phyloP scores from a whole-genome alignment of 495 filamentous ascomycete genomes.

The Neurospora terricola region DNA sequence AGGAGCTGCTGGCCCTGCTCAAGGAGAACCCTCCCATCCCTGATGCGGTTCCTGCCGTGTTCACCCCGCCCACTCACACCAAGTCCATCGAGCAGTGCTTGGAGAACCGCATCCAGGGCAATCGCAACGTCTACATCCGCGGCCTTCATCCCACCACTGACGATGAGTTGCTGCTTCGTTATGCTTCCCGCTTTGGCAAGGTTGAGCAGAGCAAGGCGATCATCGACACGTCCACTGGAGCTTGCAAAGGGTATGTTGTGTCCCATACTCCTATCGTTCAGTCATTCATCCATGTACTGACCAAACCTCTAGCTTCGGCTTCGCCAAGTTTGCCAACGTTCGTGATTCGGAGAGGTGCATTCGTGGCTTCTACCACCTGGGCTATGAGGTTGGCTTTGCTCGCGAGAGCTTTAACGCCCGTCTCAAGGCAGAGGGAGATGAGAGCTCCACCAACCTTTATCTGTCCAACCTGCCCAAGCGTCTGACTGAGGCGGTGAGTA shows the following conservation, averaged over 20 bases:
- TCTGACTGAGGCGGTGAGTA: slow-evolving; percentile 74
- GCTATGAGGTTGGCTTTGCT: slow-evolving; percentile 95
- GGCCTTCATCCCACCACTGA: slow-evolving; percentile 90
- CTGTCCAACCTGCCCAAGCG: slow-evolving; percentile 87
- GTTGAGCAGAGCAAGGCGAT: slow-evolving; percentile 96
- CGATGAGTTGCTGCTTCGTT: slow-evolving; percentile 75
- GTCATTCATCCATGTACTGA: slow-evolving; percentile 5
- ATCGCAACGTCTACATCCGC: slow-evolving; percentile 94
- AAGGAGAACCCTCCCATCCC: slow-evolving; percentile 73
- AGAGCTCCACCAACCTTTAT: slow-evolving; percentile 85
- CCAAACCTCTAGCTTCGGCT: slow-evolving; percentile 64
- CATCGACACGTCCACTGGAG: slow-evolving; percentile 79
- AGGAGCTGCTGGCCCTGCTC: slow-evolving; percentile 61
- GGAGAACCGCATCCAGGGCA: slow-evolving; percentile 74
- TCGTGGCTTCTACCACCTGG: slow-evolving; percentile 83
- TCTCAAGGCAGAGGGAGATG: slow-evolving; percentile 84
- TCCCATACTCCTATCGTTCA: neutral
- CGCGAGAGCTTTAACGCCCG: slow-evolving; percentile 92
- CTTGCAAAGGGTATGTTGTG: slow-evolving; percentile 79
- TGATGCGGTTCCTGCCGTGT: slow-evolving; percentile 77
- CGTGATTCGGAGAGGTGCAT: slow-evolving; percentile 91
- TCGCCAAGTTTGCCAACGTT: slow-evolving; percentile 83
- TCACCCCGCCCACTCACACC: slow-evolving; percentile 60
- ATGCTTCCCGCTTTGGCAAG: slow-evolving; percentile 77
- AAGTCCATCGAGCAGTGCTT: slow-evolving; percentile 83